Base-by-base conservation (phyloP, 2,329 filamentous ascomycete species). In the Aspergillus aculeatus region DNA sequence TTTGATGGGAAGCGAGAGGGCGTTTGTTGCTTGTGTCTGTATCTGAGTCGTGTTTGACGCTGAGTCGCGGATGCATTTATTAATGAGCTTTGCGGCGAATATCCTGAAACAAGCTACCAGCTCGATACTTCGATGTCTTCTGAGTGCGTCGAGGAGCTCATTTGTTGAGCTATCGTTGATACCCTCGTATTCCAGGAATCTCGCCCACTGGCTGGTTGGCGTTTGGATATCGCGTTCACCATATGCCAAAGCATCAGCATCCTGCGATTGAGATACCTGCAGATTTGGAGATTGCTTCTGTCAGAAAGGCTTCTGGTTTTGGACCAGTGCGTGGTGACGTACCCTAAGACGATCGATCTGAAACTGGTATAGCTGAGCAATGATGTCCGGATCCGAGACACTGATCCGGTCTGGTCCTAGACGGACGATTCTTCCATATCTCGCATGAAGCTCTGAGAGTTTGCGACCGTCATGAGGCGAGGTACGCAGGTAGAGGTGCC, bases 351-450 rank as follows among this genome's bases (percentile, higher is more conserved):
- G 35, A 21, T 41, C 14, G 32, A 4, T 19, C 16, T 44, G 38
- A 16, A 16, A n/a, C n/a, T 23, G 47, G 50, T 62, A 50, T 11
- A 58, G 38, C 4, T 26, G 29, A 1, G 26, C 47, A 47, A 67
- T 57, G 12, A 47, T 44, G 1, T 35, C 54, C 1, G 47, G 54
- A 49, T 67, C 57, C n/a, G 63, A 61, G 11, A 68, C 29, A 38
- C 65, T 67, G 38, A 67, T 49, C 14, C 48, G 38, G n/a, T 35
- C 51, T 3, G 65, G 61, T 1, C 65, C 65, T 23, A 67, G 23
- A 2, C 63, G 65, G 31, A 68, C 63, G 16, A 62, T 53, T 26
- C 44, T 50, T 4, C 65, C 66, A 56, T 68, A 64, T 35, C 49
- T 47, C 41, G 32, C 44, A 48, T 68, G 66, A 26, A 66, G 55